These are phyloP conservation scores for Sanghuangporus baumii DNA, from an alignment of 1,284 basidiomycete species.

Conservation along the genomic window DNA sequence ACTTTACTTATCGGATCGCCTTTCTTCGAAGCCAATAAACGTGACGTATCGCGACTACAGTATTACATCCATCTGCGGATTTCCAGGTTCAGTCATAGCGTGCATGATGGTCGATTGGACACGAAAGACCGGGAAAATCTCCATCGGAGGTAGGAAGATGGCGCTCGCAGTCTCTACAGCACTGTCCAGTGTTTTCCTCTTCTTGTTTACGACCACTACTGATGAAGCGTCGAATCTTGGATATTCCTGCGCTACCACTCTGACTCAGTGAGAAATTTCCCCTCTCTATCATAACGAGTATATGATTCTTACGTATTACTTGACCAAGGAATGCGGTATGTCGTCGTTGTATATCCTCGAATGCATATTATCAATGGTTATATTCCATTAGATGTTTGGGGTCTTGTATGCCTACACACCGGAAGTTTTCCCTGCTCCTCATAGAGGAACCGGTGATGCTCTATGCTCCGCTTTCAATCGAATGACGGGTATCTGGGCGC, in stretches of 20 bases:
- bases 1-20: slow-evolving; percentile 42
- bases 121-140: slow-evolving; percentile 26
- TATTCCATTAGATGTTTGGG: slow-evolving; percentile 44
- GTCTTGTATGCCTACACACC: slow-evolving; percentile 59
- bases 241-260: slow-evolving; percentile 46
- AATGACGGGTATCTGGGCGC: slow-evolving; percentile 49
- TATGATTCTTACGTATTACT: neutral
- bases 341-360: slow-evolving; percentile 2
- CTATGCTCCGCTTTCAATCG: slow-evolving; percentile 49
- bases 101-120: slow-evolving; percentile 49
- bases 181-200: slow-evolving; percentile 52
- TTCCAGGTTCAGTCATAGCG: slow-evolving; percentile 56
- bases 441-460: slow-evolving; percentile 61
- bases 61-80: slow-evolving; percentile 42
- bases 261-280: slow-evolving; percentile 38
- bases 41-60: slow-evolving; percentile 45
- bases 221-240: slow-evolving; percentile 43
- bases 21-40: slow-evolving; percentile 29
- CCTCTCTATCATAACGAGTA: neutral
- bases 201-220: slow-evolving; percentile 53
- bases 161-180: slow-evolving; percentile 46
- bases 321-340: slow-evolving; percentile 29
- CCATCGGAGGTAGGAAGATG: slow-evolving; percentile 44
- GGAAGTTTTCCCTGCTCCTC: slow-evolving; percentile 60
- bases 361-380: neutral